Percentiles rank a stretch among this genome's conserved stretches.
Conservation (phyloP, 108 stramenopile species). For the Aurantiochytrium sp. region DNA sequence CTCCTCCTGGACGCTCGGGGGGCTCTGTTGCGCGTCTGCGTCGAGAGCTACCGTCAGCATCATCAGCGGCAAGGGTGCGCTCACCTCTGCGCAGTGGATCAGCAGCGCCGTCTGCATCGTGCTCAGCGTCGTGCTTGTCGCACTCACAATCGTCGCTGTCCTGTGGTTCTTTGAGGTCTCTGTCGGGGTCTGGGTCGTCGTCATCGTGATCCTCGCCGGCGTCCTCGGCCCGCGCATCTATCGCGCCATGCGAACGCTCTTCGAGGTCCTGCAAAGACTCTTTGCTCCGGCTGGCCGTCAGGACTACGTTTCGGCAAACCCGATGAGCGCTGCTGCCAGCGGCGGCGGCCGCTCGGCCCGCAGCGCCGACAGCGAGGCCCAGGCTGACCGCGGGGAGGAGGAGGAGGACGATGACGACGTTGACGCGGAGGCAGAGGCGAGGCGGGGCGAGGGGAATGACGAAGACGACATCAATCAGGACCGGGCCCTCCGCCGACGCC, state of each 20-base stretch:
- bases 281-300: no score
- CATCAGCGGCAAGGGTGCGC: not conserved
- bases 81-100: not conserved
- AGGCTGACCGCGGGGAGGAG: no score
- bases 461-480: no score
- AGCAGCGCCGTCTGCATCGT: not conserved
- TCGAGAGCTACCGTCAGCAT: not conserved
- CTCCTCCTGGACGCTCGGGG: not conserved
- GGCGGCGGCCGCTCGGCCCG: no score
- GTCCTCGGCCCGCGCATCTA: not conserved
- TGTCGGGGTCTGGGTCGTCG: not conserved
- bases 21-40: not conserved
- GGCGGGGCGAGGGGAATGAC: no score
- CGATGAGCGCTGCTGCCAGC: no score
- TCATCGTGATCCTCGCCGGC: not conserved
- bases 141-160: not conserved
- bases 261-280: not conserved
- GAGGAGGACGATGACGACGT: no score
- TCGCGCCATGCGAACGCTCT: not conserved
- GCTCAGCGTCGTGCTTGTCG: not conserved
- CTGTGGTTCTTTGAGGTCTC: not conserved
- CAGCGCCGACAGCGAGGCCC: no score
- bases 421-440: no score
- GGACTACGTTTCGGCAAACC: not conserved
- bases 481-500: no score